Evolutionary conservation across 1,139 yeast genomes (phyloP), one percentile per base, ranked within the genome.

Genomic region (Kazachstania sp.): DNA sequence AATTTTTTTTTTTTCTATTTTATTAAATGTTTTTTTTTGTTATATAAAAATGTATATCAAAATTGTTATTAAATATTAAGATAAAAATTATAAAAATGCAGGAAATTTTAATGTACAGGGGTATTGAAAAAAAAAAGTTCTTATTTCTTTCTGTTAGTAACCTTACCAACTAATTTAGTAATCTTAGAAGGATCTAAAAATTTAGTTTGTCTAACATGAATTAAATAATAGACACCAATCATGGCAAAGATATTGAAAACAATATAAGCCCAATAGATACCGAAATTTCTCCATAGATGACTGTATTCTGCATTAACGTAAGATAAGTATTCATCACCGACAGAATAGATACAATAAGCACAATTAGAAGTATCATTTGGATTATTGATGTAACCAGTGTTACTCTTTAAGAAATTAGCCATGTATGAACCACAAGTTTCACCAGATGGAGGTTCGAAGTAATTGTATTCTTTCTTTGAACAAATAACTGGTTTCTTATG

Each of bases 231-330:
- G 15, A 70, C 52, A 2, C 51, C 51, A 48, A 75, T 57, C 75
- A 75, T 71, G 4, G 72, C 75, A 44, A 66, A 50, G 20, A 79
- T 36, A 58, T 82, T 81, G 69, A 81, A 80, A 29, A 68, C 47
- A 50, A 79, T 71, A 60, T 77, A 82, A 12, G 68, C 81, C 68
- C 75, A 75, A 53, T 71, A 69, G 51, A 83, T 69, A 19, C 88
- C 88, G 49, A 81, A 68, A 58, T 82, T 80, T 70, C 87, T 75
- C 86, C 86, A 81, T 45, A 79, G 66, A 48, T 78, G 63, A 36
- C 66, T 56, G 59, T 68, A 79, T 32, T 65, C 61, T 45, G 78
- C 70, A 41, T 73, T 71, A 45, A 79, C 63, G 8, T 68, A 62
- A 0, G 57, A 51, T 59, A 83, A 61, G 57, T 71, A 83, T 37